phyloP scores from a whole-genome alignment of 345 rosid species.

The Reutealis trisperma region DNA sequence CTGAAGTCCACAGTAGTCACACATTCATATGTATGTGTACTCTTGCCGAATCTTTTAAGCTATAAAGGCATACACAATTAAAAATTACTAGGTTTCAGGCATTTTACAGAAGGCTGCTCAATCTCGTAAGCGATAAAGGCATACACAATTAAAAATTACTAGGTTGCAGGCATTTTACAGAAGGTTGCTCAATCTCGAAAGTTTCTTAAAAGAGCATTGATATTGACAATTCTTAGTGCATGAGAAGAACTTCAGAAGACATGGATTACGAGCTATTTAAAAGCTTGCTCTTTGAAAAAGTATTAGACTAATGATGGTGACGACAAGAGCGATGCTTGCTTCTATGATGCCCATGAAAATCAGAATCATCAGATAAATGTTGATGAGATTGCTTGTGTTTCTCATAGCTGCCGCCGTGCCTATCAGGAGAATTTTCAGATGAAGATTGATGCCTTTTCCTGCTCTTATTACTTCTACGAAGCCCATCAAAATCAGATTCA shows the following conservation, averaged over 20 bases:
- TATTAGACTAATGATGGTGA: not conserved
- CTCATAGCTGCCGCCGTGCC: slow-evolving; percentile 13
- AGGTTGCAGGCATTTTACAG: not conserved
- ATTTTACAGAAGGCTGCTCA: no score
- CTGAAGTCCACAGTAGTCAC: no score
- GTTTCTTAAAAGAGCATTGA: not conserved
- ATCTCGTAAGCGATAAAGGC: no score
- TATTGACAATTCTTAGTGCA: not conserved
- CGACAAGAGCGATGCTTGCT: slow-evolving; percentile 4
- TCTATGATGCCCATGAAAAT: slow-evolving; percentile 29
- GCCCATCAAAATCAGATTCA: slow-evolving; percentile 31
- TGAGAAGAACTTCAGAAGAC: not conserved
- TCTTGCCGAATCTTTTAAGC: no score
- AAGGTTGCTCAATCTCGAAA: not conserved
- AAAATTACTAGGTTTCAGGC: no score
- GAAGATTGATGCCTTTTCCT: slow-evolving; percentile 21
- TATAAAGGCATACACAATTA: no score
- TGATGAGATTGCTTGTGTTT: slow-evolving; percentile 22
- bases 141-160: no score
- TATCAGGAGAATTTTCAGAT: slow-evolving; percentile 20
- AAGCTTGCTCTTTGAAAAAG: not conserved
- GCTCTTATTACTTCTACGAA: slow-evolving; percentile 27
- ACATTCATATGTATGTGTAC: no score
- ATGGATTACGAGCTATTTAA: no score
- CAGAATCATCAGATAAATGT: slow-evolving; percentile 24